Evolutionary conservation across 148 eudicot genomes (phyloP), one percentile per base, ranked within the genome.

Genomic region (Vaccinium macrocarpon): DNA sequence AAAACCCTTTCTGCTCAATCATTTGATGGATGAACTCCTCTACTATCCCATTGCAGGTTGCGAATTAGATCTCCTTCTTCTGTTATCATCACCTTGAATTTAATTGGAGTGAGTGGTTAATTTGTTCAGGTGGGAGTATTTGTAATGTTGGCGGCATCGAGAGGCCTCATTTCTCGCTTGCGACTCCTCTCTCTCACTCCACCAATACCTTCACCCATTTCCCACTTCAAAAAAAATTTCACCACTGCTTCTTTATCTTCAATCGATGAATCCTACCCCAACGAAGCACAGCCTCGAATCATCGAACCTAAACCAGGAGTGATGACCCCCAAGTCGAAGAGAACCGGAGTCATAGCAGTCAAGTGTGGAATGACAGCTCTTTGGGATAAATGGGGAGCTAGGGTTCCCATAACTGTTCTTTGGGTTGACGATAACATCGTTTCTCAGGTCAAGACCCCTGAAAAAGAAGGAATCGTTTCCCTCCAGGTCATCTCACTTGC

Each of bases 311-410:
- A 91, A 62, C 86, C 91, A 2, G 88, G 97, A 51, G 85, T 88
- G 0, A 97, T 97, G 99, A 86, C 85, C 29, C 89, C 89, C n/a
- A 76, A 86, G 0, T 97, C 99, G 21, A 92, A 62, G 71, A 84
- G 99, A 76, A 95, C 95, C 14, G 99, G 99, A 1, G 84, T 88
- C 25, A 92, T 97, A 29, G 99, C 96, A 21, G 87, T 97, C 19
- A 97, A 97, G 85, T 97, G 99, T 84, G 98, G 99, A 73, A 95
- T 97, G 99, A 90, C 90, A 70, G 98, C 96, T 0, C 83, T 93
- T 82, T 97, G 99, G 99, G 99, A 97, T 74, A 97, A 95, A 83
- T 97, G 99, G 99, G 99, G 99, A 10, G 91, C 88, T 5, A 88
- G 97, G 71, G 90, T 97, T 87, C 99, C 99, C 0, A 88, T 93